Percentiles rank a stretch among this genome's conserved stretches.
Evolutionary conservation across 1,139 yeast genomes (phyloP).

Genomic region (Pichia sp.): DNA sequence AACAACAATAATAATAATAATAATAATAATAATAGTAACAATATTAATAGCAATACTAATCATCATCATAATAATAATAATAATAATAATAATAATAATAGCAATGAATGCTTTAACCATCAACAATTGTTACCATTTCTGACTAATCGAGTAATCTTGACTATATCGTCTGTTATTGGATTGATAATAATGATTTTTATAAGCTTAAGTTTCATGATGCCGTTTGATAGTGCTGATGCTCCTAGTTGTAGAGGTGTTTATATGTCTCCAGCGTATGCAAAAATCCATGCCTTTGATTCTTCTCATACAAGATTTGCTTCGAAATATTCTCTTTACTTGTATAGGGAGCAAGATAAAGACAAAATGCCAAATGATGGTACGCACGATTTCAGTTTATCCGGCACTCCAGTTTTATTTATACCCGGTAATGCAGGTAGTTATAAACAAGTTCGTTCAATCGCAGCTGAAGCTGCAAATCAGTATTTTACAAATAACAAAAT

Average conservation of each 20-base stretch:
- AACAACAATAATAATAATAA: neutral
- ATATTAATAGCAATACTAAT: neutral
- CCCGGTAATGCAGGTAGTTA: conserved; percentile 98
- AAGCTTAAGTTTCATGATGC: conserved; percentile 19
- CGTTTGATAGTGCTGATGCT: conserved; percentile 26
- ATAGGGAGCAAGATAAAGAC: conserved; percentile 73
- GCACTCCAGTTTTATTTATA: conserved; percentile 83
- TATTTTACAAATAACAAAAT: conserved; percentile 34
- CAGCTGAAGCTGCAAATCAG: conserved; percentile 60
- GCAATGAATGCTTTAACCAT: neutral
- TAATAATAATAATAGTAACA: neutral
- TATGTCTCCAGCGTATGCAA: conserved; percentile 76
- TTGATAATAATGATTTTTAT: conserved; percentile 4
- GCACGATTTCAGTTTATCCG: conserved; percentile 42
- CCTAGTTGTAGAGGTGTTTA: conserved; percentile 48
- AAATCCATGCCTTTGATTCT: conserved; percentile 63
- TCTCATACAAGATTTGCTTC: conserved; percentile 66
- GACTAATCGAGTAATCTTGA: conserved; percentile 3
- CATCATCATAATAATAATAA: neutral
- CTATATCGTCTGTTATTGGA: conserved; percentile 4
- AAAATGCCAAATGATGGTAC: conserved; percentile 36
- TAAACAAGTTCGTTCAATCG: conserved; percentile 86
- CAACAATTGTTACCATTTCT: neutral
- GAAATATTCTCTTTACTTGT: conserved; percentile 74
- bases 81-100: neutral